Base-by-base conservation (phyloP, 1,139 yeast species). In the Chernovozyma aurita region DNA sequence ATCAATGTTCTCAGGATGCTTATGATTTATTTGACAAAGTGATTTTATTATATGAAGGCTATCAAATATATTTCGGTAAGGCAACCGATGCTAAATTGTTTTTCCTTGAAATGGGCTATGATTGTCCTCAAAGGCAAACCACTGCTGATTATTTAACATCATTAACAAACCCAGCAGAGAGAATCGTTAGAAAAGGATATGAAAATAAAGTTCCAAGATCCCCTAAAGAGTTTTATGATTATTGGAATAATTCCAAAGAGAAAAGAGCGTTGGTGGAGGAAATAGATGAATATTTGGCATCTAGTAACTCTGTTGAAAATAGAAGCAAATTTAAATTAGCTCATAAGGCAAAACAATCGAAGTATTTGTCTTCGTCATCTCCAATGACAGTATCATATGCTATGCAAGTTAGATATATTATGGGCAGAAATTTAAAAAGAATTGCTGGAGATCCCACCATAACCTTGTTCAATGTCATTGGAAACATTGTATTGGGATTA, bases 81-180 rank as follows among this genome's bases (percentile, higher is more conserved):
- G 50, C 61, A 27, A 47, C 47, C 16, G 47, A 52, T 11, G 80
- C 79, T 1, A 72, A 65, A 47, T 52, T 47, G 4, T 75, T 52
- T 48, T 74, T 75, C 40, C 54, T 56, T 35, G 55, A 57, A 17
- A 64, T 73, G 75, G 80, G 80, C 6, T 76, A 59, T 45, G 56
- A 68, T 11, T 83, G 87, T 52, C 83, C 86, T 26, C 69, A 73
- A 29, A 78, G 95, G 57, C 88, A 83, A 63, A 82, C 95, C 9
- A 82, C 94, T 41, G 86, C 90, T 13, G 95, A 86, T 56, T 86
- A 76, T 57, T 65, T 86, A 50, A 85, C 95, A 2, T 78, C 94
- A 1, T 65, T 85, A 35, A 83, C 95, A 2, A 80, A 80, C 48
- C 90, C 95, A 6, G 61, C 69, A 4, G 94, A 83, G 56, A 74